phyloP scores from a whole-genome alignment of 192 early-diverging fungal species.

The Podila epicladia region DNA sequence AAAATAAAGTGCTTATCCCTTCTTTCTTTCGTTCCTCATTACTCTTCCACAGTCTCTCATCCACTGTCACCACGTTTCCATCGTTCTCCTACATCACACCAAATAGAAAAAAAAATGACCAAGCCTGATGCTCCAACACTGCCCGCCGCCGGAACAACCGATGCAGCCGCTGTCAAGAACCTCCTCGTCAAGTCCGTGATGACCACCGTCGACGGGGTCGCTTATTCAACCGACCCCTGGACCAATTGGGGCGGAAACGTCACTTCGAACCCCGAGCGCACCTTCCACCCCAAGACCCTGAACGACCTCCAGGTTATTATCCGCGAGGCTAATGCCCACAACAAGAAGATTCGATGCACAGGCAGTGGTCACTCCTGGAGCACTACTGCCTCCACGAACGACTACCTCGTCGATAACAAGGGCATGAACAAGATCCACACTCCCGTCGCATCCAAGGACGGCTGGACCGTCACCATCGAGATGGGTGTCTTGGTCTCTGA shows the following conservation, averaged over 20 bases:
- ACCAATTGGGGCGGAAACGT: slow-evolving; percentile 42
- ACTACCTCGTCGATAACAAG: slow-evolving; percentile 32
- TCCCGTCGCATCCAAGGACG: neutral
- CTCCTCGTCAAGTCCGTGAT: slow-evolving; percentile 4
- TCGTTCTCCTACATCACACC: neutral
- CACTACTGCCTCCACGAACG: slow-evolving; percentile 15
- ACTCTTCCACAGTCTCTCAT: no score
- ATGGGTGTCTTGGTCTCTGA: slow-evolving; percentile 38
- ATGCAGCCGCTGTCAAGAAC: neutral
- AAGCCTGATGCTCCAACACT: neutral
- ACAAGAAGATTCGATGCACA: slow-evolving; percentile 46
- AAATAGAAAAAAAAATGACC: slow-evolving; percentile 2
- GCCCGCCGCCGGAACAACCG: neutral
- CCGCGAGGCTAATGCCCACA: slow-evolving; percentile 17
- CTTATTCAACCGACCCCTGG: slow-evolving; percentile 13
- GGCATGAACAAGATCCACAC: slow-evolving; percentile 41
- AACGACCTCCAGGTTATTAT: slow-evolving; percentile 43
- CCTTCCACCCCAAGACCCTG: slow-evolving; percentile 42
- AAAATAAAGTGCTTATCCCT: no score
- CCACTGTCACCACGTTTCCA: neutral
- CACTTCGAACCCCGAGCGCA: slow-evolving; percentile 18
- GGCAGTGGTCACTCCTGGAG: slow-evolving; percentile 45
- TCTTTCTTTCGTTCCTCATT: no score
- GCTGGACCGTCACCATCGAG: slow-evolving; percentile 49
- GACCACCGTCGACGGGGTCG: slow-evolving; percentile 20